A percentile compares a stretch with the other conserved stretches of the same genome.
Conservation (phyloP, 202 grass and related monocot genomes). For the Setaria italica region DNA sequence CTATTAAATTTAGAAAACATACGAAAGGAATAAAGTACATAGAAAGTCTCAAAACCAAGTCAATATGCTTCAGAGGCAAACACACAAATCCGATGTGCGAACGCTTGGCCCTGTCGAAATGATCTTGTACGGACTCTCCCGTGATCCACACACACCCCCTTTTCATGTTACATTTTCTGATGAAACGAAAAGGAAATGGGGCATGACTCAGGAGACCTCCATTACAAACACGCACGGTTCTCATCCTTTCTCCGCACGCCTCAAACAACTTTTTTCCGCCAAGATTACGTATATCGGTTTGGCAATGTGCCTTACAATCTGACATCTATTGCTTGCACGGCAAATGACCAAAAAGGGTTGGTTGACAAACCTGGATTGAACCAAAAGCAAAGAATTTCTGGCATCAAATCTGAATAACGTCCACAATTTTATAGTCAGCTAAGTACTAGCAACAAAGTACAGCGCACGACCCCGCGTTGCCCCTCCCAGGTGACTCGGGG, state of each 20-base stretch:
- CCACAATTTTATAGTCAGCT: neutral
- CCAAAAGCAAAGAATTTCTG: neutral
- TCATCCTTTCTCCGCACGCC: neutral
- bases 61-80: neutral
- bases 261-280: neutral
- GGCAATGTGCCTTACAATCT: neutral
- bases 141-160: neutral
- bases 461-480: no score
- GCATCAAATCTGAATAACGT: neutral
- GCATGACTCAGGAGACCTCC: neutral
- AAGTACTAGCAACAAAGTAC: neutral
- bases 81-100: neutral
- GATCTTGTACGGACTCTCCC: no score
- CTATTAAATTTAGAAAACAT: no score
- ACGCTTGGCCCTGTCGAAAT: no score
- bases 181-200: neutral
- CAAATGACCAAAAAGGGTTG: slow-evolving; percentile 10
- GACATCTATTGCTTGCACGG: slow-evolving; percentile 1
- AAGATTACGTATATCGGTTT: neutral
- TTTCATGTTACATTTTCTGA: neutral
- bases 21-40: no score
- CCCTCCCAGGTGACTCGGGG: no score
- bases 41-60: neutral
- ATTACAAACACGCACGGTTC: neutral
- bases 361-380: slow-evolving; percentile 13